A percentile compares a stretch with the other conserved stretches of the same genome.
phyloP scores from a whole-genome alignment of 2,329 filamentous ascomycete genomes.

The Chaetomium sp. region DNA sequence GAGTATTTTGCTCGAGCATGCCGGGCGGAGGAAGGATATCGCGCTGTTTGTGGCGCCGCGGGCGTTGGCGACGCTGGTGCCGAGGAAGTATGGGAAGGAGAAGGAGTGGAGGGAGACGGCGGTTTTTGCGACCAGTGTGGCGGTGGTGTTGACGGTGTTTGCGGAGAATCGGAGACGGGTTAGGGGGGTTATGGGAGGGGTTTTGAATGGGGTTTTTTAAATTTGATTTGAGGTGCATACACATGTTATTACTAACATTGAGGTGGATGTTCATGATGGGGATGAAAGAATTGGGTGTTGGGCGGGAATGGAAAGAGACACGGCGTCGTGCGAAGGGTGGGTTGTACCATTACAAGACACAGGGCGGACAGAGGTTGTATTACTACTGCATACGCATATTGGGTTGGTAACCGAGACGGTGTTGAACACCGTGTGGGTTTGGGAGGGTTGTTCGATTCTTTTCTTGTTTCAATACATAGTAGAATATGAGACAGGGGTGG shows the following conservation, averaged over 20 bases:
- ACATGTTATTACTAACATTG: background rate
- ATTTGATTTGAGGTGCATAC: constrained; percentile 5
- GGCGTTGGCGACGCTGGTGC: constrained; percentile 67
- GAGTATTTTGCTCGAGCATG: constrained; percentile 69
- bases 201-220: constrained; percentile 48
- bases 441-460: too few species aligned
- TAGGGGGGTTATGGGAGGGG: constrained; percentile 59
- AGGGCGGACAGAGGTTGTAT: too few species aligned
- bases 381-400: too few species aligned
- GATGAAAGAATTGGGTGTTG: too few species aligned
- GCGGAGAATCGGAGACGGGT: constrained; percentile 57
- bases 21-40: constrained; percentile 63
- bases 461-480: too few species aligned
- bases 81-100: constrained; percentile 56
- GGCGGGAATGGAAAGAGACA: too few species aligned
- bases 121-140: constrained; percentile 61
- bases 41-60: constrained; percentile 74
- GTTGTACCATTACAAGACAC: too few species aligned
- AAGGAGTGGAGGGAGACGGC: constrained; percentile 62
- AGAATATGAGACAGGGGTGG: too few species aligned
- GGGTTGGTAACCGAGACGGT: too few species aligned
- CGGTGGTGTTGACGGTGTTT: constrained; percentile 62
- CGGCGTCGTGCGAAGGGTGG: too few species aligned
- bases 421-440: too few species aligned
- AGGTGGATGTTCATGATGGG: background rate